These are phyloP conservation scores for Solanum gracilifrons DNA, from an alignment of 257 asterid species.

Conservation along the genomic window DNA sequence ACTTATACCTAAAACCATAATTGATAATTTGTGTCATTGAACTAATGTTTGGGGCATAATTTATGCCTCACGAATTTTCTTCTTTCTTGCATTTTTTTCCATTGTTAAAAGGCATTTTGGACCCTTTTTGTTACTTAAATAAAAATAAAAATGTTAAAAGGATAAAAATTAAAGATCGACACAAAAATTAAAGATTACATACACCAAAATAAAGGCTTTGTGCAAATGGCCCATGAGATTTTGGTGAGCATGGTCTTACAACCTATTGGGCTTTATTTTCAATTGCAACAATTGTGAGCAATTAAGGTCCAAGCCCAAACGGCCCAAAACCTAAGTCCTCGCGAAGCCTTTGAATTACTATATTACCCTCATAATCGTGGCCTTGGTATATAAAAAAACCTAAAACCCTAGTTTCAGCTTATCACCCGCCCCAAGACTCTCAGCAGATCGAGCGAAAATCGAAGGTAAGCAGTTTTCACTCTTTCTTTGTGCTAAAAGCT, in stretches of 20 bases:
- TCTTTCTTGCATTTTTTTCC: not conserved
- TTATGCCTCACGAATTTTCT: not conserved
- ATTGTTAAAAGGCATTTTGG: not conserved
- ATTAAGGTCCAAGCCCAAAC: not conserved
- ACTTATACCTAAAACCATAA: no score
- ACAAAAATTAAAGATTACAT: not conserved
- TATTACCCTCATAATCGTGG: not conserved
- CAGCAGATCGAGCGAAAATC: not conserved
- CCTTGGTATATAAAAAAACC: not conserved
- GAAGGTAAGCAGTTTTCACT: not conserved
- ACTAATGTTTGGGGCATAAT: not conserved
- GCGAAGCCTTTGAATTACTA: not conserved
- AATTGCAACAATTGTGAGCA: not conserved
- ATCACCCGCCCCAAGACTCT: conserved; percentile 17
- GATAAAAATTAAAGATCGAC: not conserved
- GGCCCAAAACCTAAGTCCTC: not conserved
- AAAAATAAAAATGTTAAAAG: not conserved
- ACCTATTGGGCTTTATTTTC: not conserved
- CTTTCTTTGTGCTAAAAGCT: not conserved
- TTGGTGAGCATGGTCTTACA: not conserved
- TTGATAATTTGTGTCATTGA: not conserved
- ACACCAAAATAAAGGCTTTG: not conserved
- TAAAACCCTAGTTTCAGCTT: conserved; percentile 34
- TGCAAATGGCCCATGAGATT: not conserved
- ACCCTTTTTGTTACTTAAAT: not conserved